Base-by-base conservation (phyloP, 352 stramenopile genomes). In the Pythium periplocum region DNA sequence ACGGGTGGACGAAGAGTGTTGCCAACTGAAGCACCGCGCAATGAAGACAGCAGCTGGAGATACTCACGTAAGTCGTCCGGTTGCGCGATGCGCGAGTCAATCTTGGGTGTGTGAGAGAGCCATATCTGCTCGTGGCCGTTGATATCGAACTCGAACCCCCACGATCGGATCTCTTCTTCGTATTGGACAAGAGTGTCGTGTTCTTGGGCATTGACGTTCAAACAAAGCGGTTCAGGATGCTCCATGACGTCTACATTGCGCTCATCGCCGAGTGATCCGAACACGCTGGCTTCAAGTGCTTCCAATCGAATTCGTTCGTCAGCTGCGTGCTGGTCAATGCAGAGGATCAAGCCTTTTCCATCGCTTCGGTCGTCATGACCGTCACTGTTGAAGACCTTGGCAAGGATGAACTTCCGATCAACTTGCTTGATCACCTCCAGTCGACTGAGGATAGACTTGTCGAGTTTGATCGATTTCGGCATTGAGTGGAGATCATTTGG, bases 271-370 rank as follows among this genome's bases (percentile, higher is more conserved):
- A 76, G 47, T 8, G 49, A 38, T 40, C 78, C 73, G 67, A 93
- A 91, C 45, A 90, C 59, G 12, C 75, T 57, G 0, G 63, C 50
- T 46, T 97, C 90, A 2, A 97, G 57, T 4, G 77, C 74, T 54
- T 97, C 90, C 5, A 97, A 66, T 4, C 73, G 73, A 4, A 97
- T 69, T 3, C 90, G 76, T 47, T 97, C 90, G 47, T 97, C 88
- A 31, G 87, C 90, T 36, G 90, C 90, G 51, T 97, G 90, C 53
- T 97, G 90, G 32, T 97, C 90, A 26, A 97, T 87, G 17, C 84
- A 94, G 43, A 94, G 41, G 3, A 92, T 48, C 34, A 93, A 40
- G 12, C 44, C 8, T 53, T 69, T 26, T 34, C 10, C 2, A 60
- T 57, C 62, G 48, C 32, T 12, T 32, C 38, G 17, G 35, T 55